Base-by-base conservation (phyloP, 148 eudicot species). In the Silene conica region DNA sequence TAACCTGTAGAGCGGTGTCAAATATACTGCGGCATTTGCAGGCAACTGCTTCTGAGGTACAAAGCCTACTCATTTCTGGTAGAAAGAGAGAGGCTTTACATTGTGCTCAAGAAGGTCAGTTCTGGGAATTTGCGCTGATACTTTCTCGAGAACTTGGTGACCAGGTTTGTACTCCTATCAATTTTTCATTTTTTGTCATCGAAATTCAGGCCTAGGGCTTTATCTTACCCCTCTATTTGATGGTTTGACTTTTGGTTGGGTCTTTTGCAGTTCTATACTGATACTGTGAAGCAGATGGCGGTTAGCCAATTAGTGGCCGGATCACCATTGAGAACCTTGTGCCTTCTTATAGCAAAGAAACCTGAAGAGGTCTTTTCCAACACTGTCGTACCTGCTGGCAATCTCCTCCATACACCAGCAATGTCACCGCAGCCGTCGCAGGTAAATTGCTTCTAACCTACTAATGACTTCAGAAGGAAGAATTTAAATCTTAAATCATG, bases 231-330 rank as follows among this genome's bases (percentile, higher is more conserved):
- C 43, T 43, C 12, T 38, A 43, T 52, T 34, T 54, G 25, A 58
- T 70, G 71, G 66, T 55, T 71, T 43, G 21, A 74, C 18, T 73
- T 74, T 72, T 57, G 55, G 21, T 72, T 57, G 61, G 20, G 73
- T 34, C n/a, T 48, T 50, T 58, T 79, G 83, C 80, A 84, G 87
- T 76, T 79, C 63, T 82, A 81, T 74, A 74, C 75, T 71, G 79
- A 82, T 69, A 84, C 87, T 72, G 83, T 84, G 64, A 84, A 79
- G 81, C 82, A 79, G 74, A 81, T 84, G 85, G 87, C 87, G 18
- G 45, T 76, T 34, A 84, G 85, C 72, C 83, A 82, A 77, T 68
- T 82, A 69, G 78, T 73, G 23, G 67, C 76, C 54, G 87, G 85
- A 18, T 79, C 81, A 38, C 83, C 87, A 69, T 75, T 85, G 80